These are phyloP conservation scores for Omphalotus guepiniiformis DNA, from an alignment of 768 basidiomycete species.

Conservation along the genomic window DNA sequence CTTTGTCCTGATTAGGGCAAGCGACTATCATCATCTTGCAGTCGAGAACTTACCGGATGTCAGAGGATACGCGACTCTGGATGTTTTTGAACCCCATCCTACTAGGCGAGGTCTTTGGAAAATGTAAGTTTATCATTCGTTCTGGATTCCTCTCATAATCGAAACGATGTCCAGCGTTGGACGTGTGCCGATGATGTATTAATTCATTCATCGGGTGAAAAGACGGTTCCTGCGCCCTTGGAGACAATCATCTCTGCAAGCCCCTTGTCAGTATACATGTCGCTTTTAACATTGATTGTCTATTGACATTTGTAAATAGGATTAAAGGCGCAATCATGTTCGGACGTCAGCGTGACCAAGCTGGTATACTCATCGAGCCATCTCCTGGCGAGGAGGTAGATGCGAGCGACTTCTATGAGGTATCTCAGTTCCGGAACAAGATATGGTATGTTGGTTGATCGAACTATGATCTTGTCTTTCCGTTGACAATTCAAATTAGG, in stretches of 20 bases:
- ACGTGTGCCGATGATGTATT: slow-evolving; percentile 26
- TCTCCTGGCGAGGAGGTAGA: slow-evolving; percentile 23
- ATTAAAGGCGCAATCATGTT: slow-evolving; percentile 36
- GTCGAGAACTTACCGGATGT: slow-evolving; percentile 27
- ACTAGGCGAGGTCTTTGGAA: slow-evolving; percentile 38
- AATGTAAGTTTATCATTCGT: neutral
- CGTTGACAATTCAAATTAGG: slow-evolving; percentile 18
- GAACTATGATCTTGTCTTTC: no score
- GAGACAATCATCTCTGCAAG: slow-evolving; percentile 19
- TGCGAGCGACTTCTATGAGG: slow-evolving; percentile 19
- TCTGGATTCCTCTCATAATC: neutral
- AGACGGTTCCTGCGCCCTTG: slow-evolving; percentile 28
- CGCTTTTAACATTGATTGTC: neutral
- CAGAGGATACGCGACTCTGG: slow-evolving; percentile 39
- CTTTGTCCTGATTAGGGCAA: slow-evolving; percentile 19
- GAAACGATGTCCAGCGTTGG: slow-evolving; percentile 20
- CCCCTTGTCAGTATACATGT: slow-evolving; percentile 15
- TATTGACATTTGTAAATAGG: slow-evolving; percentile 10
- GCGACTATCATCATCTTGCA: slow-evolving; percentile 27
- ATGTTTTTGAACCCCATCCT: slow-evolving; percentile 41
- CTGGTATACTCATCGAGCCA: slow-evolving; percentile 29
- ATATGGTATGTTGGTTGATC: slow-evolving; percentile 28
- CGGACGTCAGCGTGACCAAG: slow-evolving; percentile 29
- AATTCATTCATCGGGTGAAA: slow-evolving; percentile 27
- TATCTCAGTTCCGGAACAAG: slow-evolving; percentile 25